Base-by-base conservation (phyloP, 2,329 filamentous ascomycete species). In the Talaromyces sp. region DNA sequence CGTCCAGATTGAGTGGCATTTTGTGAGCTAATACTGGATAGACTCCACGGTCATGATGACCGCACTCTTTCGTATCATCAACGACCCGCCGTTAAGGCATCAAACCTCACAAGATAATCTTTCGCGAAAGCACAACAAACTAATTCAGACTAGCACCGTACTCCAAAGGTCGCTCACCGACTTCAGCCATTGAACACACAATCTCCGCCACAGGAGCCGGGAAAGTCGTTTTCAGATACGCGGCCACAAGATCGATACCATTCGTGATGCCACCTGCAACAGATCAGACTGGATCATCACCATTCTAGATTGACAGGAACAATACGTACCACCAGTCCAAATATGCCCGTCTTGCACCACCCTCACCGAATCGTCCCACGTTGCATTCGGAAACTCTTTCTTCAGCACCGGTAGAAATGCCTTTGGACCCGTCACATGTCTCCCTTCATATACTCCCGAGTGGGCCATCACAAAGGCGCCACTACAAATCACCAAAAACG, bases 111-210 rank as follows among this genome's bases (percentile, higher is more conserved):
- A 6, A 21, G 44, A 35, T 2, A 52, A 16, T 11, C 6, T 8
- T 2, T 7, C 23, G 7, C 46, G 42, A 46, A 46, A 5, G 9
- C 5, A 21, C 16, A 21, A 7, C 31, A 21, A 21, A 5, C 50
- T 54, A 54, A 5, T 54, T 37, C 31, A 35, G n/a, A 21, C 28
- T 35, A 2, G 50, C n/a, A 14, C 31, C 31, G 16, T 54, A 54
- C 18, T 54, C 37, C 50, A 54, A 21, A 23, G 50, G 28, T 35
- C 50, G 54, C 52, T 69, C 66, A 2, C 67, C 67, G 1, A 77
- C 69, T 58, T 77, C 76, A 6, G 75, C 75, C 64, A 74, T 68
- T 16, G 64, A 64, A 40, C 74, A 70, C 25, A 77, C 70, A 0
- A 69, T 67, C 23, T 77, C 72, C 5, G 73, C 70, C 5, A 77